These are phyloP conservation scores for Rhytidhysteron rufulum DNA, from an alignment of 2,329 filamentous ascomycete genomes.

Conservation along the genomic window DNA sequence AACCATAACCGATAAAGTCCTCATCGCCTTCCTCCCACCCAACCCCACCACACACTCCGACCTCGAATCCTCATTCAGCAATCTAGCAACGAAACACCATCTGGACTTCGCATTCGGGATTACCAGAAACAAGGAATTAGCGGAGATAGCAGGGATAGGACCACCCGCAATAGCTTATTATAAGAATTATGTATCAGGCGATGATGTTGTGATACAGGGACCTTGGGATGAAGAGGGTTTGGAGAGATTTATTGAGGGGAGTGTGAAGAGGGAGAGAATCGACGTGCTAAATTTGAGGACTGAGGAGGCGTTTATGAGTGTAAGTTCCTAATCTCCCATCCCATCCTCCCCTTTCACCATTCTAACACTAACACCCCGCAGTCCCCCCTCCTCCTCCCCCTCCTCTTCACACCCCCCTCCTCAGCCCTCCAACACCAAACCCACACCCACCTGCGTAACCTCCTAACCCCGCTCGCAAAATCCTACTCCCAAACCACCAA, in stretches of 20 bases:
- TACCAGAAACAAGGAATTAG: conserved; percentile 6
- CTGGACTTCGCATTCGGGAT: conserved; percentile 16
- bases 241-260: conserved; percentile 6
- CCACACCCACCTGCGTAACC: conserved; percentile 9
- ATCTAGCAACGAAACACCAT: conserved; percentile 9
- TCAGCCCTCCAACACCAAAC: conserved; percentile 4
- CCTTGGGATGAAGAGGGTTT: conserved; percentile 6
- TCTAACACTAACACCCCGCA: conserved; percentile 5
- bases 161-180: conserved; percentile 16
- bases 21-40: conserved; percentile 13
- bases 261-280: conserved; percentile 1
- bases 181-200: conserved; percentile 15
- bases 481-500: conserved; percentile 14
- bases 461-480: conserved; percentile 16
- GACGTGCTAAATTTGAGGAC: conserved; percentile 12
- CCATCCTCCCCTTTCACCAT: neutral
- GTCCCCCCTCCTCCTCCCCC: conserved; percentile 15
- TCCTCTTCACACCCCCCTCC: conserved; percentile 16
- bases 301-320: conserved; percentile 16
- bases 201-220: conserved; percentile 13
- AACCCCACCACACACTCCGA: conserved; percentile 5
- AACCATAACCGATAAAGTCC: conserved; percentile 4
- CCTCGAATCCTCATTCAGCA: conserved; percentile 6
- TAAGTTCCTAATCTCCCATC: conserved; percentile 12
- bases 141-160: conserved; percentile 10